Conservation (phyloP, 2,329 filamentous ascomycete species). For the Aspergillus jensenii region DNA sequence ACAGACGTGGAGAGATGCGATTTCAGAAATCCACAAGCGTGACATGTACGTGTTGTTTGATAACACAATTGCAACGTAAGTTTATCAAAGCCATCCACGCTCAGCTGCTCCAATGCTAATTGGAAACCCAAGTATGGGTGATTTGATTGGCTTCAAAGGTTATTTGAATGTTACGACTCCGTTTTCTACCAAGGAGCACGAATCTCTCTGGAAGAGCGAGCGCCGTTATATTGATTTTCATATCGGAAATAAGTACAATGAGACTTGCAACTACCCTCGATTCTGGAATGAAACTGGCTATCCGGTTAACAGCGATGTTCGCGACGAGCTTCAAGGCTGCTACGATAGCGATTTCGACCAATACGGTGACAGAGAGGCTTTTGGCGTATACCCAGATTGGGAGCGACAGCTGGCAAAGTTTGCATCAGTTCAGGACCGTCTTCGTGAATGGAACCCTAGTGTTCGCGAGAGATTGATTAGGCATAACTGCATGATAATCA, state of each 20-base stretch:
- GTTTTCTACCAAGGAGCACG: slow-evolving; percentile 56
- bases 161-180: slow-evolving; percentile 60
- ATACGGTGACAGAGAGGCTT: slow-evolving; percentile 64
- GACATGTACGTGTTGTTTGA: slow-evolving; percentile 67
- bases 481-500: slow-evolving; percentile 64
- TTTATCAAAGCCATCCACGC: background rate
- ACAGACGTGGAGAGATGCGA: slow-evolving; percentile 56
- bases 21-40: slow-evolving; percentile 60
- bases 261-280: slow-evolving; percentile 58
- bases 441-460: slow-evolving; percentile 62
- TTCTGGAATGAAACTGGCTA: slow-evolving; percentile 62
- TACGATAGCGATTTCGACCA: slow-evolving; percentile 65
- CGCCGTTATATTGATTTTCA: slow-evolving; percentile 60
- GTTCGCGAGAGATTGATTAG: slow-evolving; percentile 59
- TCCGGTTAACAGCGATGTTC: slow-evolving; percentile 49
- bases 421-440: slow-evolving; percentile 65
- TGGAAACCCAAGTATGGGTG: slow-evolving; percentile 46
- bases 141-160: slow-evolving; percentile 63
- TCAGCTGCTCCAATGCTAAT: background rate
- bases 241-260: slow-evolving; percentile 54
- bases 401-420: slow-evolving; percentile 65
- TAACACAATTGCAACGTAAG: slow-evolving; percentile 64
- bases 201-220: slow-evolving; percentile 56
- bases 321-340: slow-evolving; percentile 53
- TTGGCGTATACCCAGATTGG: slow-evolving; percentile 64